Evolutionary conservation across 2,329 filamentous ascomycete species (phyloP).

Genomic region (Lasiodiplodia gonubiensis): DNA sequence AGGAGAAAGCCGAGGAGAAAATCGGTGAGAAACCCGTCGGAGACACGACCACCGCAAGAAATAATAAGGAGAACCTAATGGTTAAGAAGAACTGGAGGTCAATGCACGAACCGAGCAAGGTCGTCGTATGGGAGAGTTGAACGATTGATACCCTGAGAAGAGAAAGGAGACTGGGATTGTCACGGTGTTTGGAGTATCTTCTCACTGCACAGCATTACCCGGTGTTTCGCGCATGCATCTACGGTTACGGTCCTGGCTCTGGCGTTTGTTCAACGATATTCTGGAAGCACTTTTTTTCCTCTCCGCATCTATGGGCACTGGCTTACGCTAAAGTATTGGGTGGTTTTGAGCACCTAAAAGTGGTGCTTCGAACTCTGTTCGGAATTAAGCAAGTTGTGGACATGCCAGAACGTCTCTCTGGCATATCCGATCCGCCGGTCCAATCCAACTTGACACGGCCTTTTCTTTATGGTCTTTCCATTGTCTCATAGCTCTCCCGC

Average conservation of each 20-base stretch:
- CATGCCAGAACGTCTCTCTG: neutral
- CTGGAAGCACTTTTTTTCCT: slow-evolving; percentile 8
- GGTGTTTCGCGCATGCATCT: slow-evolving; percentile 13
- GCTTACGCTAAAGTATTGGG: slow-evolving; percentile 14
- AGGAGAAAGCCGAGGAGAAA: neutral
- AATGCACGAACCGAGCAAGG: neutral
- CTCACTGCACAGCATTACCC: slow-evolving; percentile 11
- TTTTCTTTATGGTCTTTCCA: neutral
- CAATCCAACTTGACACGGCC: neutral
- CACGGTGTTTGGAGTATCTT: slow-evolving; percentile 13
- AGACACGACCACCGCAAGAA: neutral
- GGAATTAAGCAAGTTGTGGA: neutral
- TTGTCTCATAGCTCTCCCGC: slow-evolving; percentile 12
- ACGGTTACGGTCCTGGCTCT: slow-evolving; percentile 19
- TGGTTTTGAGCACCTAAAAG: neutral
- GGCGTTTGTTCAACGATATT: slow-evolving; percentile 20
- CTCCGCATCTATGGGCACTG: neutral
- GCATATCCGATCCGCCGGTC: neutral
- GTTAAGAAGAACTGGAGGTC: slow-evolving; percentile 14
- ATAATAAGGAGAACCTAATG: slow-evolving; percentile 18
- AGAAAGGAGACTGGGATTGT: slow-evolving; percentile 2
- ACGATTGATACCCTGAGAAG: neutral
- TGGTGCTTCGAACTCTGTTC: neutral
- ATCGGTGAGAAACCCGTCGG: neutral
- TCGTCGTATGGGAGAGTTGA: slow-evolving; percentile 15